Base-by-base conservation (phyloP, 225 moss, liverwort and hornwort genomes). In the Rhytidiadelphus loreus region DNA sequence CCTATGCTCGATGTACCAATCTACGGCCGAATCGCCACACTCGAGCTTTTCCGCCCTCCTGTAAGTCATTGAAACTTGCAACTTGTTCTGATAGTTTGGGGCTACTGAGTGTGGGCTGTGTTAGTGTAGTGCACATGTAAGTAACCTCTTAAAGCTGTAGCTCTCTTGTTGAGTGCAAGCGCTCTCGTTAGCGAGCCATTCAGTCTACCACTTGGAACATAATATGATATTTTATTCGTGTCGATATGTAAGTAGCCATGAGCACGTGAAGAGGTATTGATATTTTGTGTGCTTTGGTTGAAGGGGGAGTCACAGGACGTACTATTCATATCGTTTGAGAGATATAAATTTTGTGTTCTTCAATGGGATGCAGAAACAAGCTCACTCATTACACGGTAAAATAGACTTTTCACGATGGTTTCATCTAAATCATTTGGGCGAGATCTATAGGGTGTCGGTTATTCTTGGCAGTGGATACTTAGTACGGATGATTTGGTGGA, bases 1-100 rank as follows among this genome's bases (percentile, higher is more conserved):
- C 96, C 99, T 80, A 96, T 97, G 97, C 92, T 99, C 80, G 99
- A 99, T 89, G 97, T 99, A 84, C 99, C 99, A 68, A 96, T 99
- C 46, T 97, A 99, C 87, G 99, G 99, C 55, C 94, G 97, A 84
- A 96, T 99, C 62, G 99, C 99, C 56, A 99, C 99, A 44, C 93
- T 99, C 50, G 99, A 99, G 90, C 97, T 99, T 88, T 99, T 99
- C 85, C 96, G 99, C 32, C 99, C 99, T 76, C 91, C 96, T 86
- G 99, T 99, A 89, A 93, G 88, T 89, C 68, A 80, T 70, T 82
- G 77, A 48, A 87, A 74, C 30, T 77, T 63, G 35, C 41, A 66
- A 55, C 66, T 44, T 71, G 32, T 81, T 88, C 32, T 80, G 86
- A 77, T 74, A 43, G 41, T 65, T 71, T 74, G 79, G 88, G 77